Percentiles rank a stretch among this genome's conserved stretches.
phyloP scores from a whole-genome alignment of 148 eudicot genomes.

The Limonium bicolor region DNA sequence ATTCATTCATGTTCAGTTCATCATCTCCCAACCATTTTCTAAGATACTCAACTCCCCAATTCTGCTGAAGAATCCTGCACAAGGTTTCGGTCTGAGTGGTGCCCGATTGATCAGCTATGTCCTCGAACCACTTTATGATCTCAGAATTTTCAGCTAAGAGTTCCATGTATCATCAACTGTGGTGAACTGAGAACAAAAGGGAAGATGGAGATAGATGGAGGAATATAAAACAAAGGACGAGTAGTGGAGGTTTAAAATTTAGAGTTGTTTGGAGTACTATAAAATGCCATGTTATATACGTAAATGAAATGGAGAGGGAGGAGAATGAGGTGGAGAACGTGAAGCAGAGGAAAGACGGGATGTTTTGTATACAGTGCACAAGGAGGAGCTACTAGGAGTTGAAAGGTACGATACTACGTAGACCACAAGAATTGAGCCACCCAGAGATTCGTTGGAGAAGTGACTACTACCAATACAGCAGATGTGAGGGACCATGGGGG shows the following conservation, averaged over 20 bases:
- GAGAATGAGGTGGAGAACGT: no score
- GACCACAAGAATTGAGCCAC: constrained; percentile 1
- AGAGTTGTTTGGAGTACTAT: no score
- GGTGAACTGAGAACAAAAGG: neutral
- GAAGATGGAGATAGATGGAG: neutral
- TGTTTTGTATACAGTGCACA: neutral
- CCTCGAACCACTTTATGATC: constrained; percentile 31
- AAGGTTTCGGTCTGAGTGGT: constrained; percentile 38
- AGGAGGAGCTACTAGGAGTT: neutral
- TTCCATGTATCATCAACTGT: neutral
- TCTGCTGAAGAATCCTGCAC: constrained; percentile 24
- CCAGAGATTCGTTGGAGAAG: neutral
- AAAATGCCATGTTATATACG: neutral
- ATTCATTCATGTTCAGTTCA: constrained; percentile 1
- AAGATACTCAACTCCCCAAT: constrained; percentile 41
- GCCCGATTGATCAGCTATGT: constrained; percentile 23
- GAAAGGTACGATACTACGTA: neutral
- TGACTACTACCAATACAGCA: neutral
- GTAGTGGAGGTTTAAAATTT: no score
- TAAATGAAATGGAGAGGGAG: neutral
- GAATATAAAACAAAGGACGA: neutral
- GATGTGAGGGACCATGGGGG: neutral
- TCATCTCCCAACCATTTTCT: constrained; percentile 29
- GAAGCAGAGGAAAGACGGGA: neutral
- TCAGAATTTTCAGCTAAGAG: neutral